Conservation (phyloP, 768 basidiomycete genomes). For the Boletellus ananiceps region DNA sequence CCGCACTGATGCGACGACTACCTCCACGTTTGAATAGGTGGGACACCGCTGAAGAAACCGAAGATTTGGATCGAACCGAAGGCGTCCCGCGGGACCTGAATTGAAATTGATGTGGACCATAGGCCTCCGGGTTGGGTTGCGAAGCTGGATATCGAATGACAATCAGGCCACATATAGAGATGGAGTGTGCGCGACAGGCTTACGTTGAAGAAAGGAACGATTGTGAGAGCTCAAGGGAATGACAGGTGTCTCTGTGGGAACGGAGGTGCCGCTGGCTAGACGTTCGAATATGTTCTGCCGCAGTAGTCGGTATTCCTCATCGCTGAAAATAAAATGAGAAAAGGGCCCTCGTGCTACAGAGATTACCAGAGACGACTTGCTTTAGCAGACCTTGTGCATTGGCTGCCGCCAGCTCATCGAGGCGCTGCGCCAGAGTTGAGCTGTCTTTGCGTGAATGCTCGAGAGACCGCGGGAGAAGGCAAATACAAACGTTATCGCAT, state of each 20-base stretch:
- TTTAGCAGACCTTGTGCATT: constrained; percentile 77
- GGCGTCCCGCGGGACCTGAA: constrained; percentile 40
- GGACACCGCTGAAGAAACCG: constrained; percentile 48
- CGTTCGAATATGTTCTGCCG: constrained; percentile 84
- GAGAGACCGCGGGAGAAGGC: constrained; percentile 10
- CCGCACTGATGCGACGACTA: constrained; percentile 28
- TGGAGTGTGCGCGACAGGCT: not conserved
- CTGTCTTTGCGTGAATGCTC: constrained; percentile 34
- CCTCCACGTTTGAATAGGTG: constrained; percentile 50
- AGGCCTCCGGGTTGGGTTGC: constrained; percentile 14
- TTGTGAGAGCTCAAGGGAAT: constrained; percentile 48
- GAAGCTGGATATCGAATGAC: constrained; percentile 10
- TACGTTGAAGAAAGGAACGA: constrained; percentile 21
- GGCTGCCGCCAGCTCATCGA: constrained; percentile 75
- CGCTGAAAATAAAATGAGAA: constrained; percentile 39
- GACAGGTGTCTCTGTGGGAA: constrained; percentile 60
- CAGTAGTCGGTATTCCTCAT: constrained; percentile 81
- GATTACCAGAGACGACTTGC: constrained; percentile 37
- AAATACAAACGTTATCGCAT: constrained; percentile 52
- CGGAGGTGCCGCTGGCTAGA: constrained; percentile 51
- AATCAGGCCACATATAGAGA: constrained; percentile 3
- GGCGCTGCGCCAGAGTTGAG: constrained; percentile 70
- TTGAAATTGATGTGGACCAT: constrained; percentile 29
- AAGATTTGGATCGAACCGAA: constrained; percentile 50
- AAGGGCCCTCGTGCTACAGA: not conserved